Base-by-base conservation (phyloP, 129 eudicot genomes). In the Deinandra increscens region DNA sequence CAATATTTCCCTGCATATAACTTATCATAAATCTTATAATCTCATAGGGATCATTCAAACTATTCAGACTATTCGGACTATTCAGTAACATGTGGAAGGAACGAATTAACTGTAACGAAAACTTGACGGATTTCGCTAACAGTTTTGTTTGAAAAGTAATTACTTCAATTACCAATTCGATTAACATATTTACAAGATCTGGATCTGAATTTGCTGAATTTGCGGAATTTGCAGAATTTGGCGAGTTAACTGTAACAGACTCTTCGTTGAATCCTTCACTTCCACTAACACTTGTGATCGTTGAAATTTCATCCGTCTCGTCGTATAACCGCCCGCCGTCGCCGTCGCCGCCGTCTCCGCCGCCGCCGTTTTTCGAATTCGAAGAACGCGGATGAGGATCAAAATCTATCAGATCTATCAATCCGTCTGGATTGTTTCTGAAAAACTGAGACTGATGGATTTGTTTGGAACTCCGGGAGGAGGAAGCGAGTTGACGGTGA, bases 1-100 rank as follows among this genome's bases (percentile, higher is more conserved):
- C 15, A 14, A 75, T 3, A 15, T 22, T 70, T 22, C 45, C 60
- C 26, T 46, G 14, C 45, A 86, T 15, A 53, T 46, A 79, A 34
- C 23, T 60, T 75, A 54, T 72, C 20, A 60, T 51, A 6, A 73
- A 60, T 72, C 64, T 74, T 55, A 70, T 19, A 34, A 81, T 31
- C 7, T 10, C 66, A 34, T 79, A 80, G 0, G 98, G 98, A 70
- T 93, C 85, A n/a, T 69, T n/a, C n/a, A n/a, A n/a, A n/a, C n/a
- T n/a, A n/a, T n/a, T n/a, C n/a, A n/a, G n/a, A n/a, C n/a, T n/a
- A n/a, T n/a, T n/a, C n/a, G n/a, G n/a, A n/a, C n/a, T n/a, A n/a
- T n/a, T 19, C 45, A 73, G 60, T 71, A 91, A 76, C 91, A 86
- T 61, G 77, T 74, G 83, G 0, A 76, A 51, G 33, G 70, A 60